These are phyloP conservation scores for Phlegmacium glaucopus DNA, from an alignment of 768 basidiomycete genomes.

Conservation along the genomic window DNA sequence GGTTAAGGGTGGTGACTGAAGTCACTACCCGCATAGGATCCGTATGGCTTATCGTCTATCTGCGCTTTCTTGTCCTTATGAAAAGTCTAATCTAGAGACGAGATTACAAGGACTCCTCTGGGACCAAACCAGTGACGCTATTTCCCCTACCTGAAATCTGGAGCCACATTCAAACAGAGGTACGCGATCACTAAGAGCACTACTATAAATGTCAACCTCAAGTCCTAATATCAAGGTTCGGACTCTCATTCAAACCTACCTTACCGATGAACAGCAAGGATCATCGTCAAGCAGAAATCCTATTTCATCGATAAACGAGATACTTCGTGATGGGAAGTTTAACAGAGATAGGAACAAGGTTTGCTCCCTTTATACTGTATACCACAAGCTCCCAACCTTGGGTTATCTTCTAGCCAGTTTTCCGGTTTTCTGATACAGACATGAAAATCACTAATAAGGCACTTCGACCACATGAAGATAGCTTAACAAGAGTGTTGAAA, in stretches of 20 bases:
- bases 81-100: constrained; percentile 39
- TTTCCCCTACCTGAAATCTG: constrained; percentile 88
- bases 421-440: constrained; percentile 92
- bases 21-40: constrained; percentile 88
- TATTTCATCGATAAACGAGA: constrained; percentile 91
- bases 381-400: not conserved
- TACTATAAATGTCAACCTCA: constrained; percentile 4
- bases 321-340: constrained; percentile 80
- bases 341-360: constrained; percentile 81
- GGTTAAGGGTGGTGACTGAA: constrained; percentile 86
- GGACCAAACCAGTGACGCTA: constrained; percentile 68
- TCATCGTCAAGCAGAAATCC: constrained; percentile 79
- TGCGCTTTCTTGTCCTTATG: not conserved
- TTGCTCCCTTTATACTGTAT: not conserved
- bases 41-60: constrained; percentile 46
- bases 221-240: constrained; percentile 58
- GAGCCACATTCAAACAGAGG: constrained; percentile 87
- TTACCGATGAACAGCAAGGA: constrained; percentile 88
- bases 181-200: constrained; percentile 26
- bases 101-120: constrained; percentile 86
- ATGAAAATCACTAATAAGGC: constrained; percentile 61
- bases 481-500: constrained; percentile 76
- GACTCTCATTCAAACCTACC: constrained; percentile 80
- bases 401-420: constrained; percentile 58
- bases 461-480: constrained; percentile 79